Evolutionary conservation across 306 rosid genomes (phyloP), one percentile per base, ranked within the genome.

Genomic region (Dalbergia cultrata): DNA sequence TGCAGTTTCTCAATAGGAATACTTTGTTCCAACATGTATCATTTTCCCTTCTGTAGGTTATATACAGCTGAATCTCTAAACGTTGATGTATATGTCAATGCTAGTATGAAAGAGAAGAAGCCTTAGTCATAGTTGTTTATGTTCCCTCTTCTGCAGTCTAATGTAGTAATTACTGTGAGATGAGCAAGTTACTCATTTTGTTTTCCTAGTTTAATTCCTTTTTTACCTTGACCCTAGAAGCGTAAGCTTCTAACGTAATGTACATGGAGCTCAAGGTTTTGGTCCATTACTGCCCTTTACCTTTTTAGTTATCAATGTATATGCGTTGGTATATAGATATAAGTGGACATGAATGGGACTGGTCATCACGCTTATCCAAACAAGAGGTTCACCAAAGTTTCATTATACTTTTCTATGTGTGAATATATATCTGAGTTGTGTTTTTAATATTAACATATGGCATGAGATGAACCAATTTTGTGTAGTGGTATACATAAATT

Each of bases 11-110:
- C 44, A 12, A 62, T 77, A 76, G 85, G 66, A 77, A 35, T 70
- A 82, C 74, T 66, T 19, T 77, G 53, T 16, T 83, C 61, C 76
- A 80, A 64, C 11, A 2, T 59, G 37, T 60, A n/a, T 45, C 76
- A 37, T 60, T 17, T 60, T 44, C 22, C 54, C 83, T 37, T 67
- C 52, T 47, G 17, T 71, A 74, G 62, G 59, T 64, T 77, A 72
- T 35, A 80, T 45, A 76, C 21, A 73, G 68, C 62, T 37, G 76
- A 69, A 75, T 82, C 75, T 80, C 66, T 50, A 47, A 65, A 65
- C 71, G 3, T 76, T 80, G 45, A 53, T 84, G 85, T 86, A 85
- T 74, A 83, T 86, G 78, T 81, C 37, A 79, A 72, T 73, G 41
- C 67, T 39, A 75, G 9, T 79, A 10, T 53, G 61, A 60, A 75